A percentile compares a stretch with the other conserved stretches of the same genome.
Evolutionary conservation across 108 stramenopile species (phyloP).

Genomic region (Skeletonema tropicum): DNA sequence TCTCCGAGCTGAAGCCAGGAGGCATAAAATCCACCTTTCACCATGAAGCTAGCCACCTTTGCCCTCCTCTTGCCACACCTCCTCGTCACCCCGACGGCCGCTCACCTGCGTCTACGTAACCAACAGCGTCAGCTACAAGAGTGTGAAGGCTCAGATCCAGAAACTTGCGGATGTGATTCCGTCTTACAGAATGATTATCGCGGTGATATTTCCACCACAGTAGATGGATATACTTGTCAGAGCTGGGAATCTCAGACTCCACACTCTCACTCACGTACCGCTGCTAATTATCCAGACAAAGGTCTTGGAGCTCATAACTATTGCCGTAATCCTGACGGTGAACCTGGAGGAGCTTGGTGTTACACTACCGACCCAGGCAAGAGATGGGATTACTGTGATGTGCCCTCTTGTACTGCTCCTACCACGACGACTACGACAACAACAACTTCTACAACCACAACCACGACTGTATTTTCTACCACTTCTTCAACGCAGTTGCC

Average conservation of each 20-base stretch:
- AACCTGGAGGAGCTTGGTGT: constrained; percentile 17
- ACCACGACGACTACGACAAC: neutral
- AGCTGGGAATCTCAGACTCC: constrained; percentile 2
- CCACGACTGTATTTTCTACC: neutral
- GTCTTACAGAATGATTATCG: neutral
- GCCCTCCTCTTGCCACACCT: neutral
- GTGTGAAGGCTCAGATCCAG: neutral
- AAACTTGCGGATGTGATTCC: neutral
- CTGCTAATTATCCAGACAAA: neutral
- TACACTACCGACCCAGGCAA: constrained; percentile 20
- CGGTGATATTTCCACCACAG: neutral
- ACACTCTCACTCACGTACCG: neutral
- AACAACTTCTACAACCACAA: neutral
- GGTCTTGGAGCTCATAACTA: neutral
- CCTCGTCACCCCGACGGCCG: neutral
- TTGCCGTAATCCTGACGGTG: constrained; percentile 15
- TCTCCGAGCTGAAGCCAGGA: too few species aligned
- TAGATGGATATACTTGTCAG: neutral
- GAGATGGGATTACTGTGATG: constrained; percentile 10
- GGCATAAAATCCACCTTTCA: neutral
- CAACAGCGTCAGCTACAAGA: neutral
- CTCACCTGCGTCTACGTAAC: neutral
- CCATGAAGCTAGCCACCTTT: neutral
- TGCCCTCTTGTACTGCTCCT: neutral
- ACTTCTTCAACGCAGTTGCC: neutral